Percentiles rank a stretch among this genome's conserved stretches.
Evolutionary conservation across 208 protist species (phyloP).

Genomic region (Wallacemonas sp.): DNA sequence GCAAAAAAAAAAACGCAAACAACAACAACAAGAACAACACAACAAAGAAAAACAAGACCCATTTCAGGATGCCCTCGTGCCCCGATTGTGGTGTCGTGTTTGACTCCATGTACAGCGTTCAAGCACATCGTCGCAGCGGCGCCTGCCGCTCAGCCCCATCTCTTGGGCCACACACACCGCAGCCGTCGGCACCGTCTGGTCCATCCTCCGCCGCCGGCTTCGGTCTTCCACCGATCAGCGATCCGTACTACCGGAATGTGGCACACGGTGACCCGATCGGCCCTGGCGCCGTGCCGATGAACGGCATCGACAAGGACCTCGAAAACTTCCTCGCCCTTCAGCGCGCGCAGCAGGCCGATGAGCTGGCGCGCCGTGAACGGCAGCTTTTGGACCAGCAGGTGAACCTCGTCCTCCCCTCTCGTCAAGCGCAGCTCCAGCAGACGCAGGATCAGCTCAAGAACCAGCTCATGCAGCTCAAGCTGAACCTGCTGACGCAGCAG

Average conservation of each 20-base stretch:
- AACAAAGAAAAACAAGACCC: not conserved
- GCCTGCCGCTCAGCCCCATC: slow-evolving; percentile 1
- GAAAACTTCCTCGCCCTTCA: slow-evolving; percentile 39
- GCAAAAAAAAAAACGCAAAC: too few relatives aligned
- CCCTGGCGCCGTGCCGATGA: slow-evolving; percentile 12
- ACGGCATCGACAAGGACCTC: slow-evolving; percentile 25
- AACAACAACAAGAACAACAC: not conserved
- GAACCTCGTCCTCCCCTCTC: slow-evolving; percentile 39
- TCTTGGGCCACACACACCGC: not conserved
- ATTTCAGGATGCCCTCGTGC: slow-evolving; percentile 39
- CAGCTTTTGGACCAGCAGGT: slow-evolving; percentile 50
- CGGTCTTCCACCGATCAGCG: not conserved
- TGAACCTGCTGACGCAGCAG: slow-evolving; percentile 38
- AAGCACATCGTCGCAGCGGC: slow-evolving; percentile 31
- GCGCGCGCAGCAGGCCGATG: slow-evolving; percentile 30
- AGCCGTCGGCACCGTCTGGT: not conserved
- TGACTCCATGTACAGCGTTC: slow-evolving; percentile 35
- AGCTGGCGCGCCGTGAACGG: slow-evolving; percentile 29
- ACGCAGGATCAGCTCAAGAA: slow-evolving; percentile 39
- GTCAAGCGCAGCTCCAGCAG: slow-evolving; percentile 47
- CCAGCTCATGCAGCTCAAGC: slow-evolving; percentile 46
- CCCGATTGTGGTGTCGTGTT: slow-evolving; percentile 55
- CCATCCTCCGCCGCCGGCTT: not conserved
- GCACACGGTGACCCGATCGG: slow-evolving; percentile 2
- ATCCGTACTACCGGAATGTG: slow-evolving; percentile 5